phyloP scores from a whole-genome alignment of 805 yeast species.

The Saitoella complicata region DNA sequence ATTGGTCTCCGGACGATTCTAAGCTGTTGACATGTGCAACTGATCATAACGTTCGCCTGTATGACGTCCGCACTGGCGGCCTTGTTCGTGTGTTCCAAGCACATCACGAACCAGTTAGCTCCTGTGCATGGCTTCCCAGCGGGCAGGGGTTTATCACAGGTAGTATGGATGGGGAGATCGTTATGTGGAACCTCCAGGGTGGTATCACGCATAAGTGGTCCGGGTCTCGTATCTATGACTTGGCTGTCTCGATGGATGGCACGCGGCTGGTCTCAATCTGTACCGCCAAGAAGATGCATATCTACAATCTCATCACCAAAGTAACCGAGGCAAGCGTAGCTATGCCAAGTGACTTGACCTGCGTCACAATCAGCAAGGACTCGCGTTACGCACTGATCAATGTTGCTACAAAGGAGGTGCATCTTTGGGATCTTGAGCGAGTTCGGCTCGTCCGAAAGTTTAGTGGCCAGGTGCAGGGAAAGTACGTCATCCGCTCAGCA shows the following conservation, averaged over 20 bases:
- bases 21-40: slow-evolving; percentile 54
- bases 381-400: slow-evolving; percentile 42
- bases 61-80: slow-evolving; percentile 38
- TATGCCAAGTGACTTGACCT: slow-evolving; percentile 46
- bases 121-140: slow-evolving; percentile 57
- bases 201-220: slow-evolving; percentile 19
- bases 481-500: slow-evolving; percentile 56
- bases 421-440: slow-evolving; percentile 58
- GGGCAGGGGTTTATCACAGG: slow-evolving; percentile 47
- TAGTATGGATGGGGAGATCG: slow-evolving; percentile 45
- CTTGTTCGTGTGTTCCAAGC: slow-evolving; percentile 3
- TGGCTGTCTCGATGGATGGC: slow-evolving; percentile 52
- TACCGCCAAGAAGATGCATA: slow-evolving; percentile 42
- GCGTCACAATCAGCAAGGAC: slow-evolving; percentile 44
- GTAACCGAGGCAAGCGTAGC: slow-evolving; percentile 22
- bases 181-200: slow-evolving; percentile 28
- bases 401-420: slow-evolving; percentile 55
- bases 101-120: slow-evolving; percentile 11
- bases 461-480: slow-evolving; percentile 56
- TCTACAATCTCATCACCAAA: slow-evolving; percentile 35
- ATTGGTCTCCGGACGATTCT: slow-evolving; percentile 63
- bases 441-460: slow-evolving; percentile 45
- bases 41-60: slow-evolving; percentile 52
- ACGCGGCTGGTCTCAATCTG: slow-evolving; percentile 46
- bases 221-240: slow-evolving; percentile 41